Evolutionary conservation across 805 yeast species (phyloP).

Genomic region (Cyberlindnera amylophila): DNA sequence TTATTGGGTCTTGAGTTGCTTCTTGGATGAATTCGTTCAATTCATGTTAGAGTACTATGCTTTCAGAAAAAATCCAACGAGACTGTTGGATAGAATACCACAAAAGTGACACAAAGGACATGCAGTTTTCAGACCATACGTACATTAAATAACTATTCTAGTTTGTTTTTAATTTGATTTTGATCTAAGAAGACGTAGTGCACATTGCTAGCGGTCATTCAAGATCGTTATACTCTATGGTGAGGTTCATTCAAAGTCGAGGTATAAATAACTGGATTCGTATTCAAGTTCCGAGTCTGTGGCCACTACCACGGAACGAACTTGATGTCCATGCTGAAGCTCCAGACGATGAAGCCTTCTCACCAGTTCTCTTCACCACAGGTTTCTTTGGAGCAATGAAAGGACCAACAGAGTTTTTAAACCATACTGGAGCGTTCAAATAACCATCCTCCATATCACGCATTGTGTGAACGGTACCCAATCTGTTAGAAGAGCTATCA

Average conservation of each 20-base stretch:
- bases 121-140: too few relatives aligned
- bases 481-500: slow-evolving; percentile 27
- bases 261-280: too few relatives aligned
- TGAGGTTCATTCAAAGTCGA: too few relatives aligned
- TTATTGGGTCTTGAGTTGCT: slow-evolving; percentile 22
- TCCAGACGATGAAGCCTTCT: slow-evolving; percentile 14
- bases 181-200: too few relatives aligned
- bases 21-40: slow-evolving; percentile 20
- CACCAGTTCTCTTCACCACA: background rate
- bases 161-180: too few relatives aligned
- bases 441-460: slow-evolving; percentile 43
- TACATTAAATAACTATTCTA: too few relatives aligned
- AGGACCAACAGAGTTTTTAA: slow-evolving; percentile 28
- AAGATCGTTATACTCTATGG: too few relatives aligned
- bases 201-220: too few relatives aligned
- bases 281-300: slow-evolving; percentile 32
- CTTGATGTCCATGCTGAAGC: slow-evolving; percentile 2
- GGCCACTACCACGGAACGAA: slow-evolving; percentile 36
- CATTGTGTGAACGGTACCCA: slow-evolving; percentile 29
- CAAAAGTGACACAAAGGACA: too few relatives aligned
- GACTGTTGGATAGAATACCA: background rate
- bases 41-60: slow-evolving; percentile 18
- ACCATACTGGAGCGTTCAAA: slow-evolving; percentile 52
- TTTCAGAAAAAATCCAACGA: slow-evolving; percentile 9
- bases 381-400: slow-evolving; percentile 3